Evolutionary conservation across 345 rosid genomes (phyloP).

Genomic region (Lepidium africanum): DNA sequence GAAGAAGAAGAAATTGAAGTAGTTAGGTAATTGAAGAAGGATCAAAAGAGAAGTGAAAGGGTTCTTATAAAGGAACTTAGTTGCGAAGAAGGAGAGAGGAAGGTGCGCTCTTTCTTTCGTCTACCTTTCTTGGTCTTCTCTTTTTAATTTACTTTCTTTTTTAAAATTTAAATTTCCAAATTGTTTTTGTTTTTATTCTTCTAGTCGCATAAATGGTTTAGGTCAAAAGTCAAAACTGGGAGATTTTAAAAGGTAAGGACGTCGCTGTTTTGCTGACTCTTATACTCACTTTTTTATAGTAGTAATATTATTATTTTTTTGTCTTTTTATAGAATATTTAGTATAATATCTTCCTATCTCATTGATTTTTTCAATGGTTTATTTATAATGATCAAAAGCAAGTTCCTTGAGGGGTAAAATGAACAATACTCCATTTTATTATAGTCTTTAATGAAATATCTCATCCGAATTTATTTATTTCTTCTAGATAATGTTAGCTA

Average conservation of each 20-base stretch:
- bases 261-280: slow-evolving; percentile 28
- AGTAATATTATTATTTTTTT: not conserved
- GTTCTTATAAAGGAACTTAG: slow-evolving; percentile 25
- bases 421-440: not conserved
- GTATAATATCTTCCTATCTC: not conserved
- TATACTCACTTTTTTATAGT: not conserved
- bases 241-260: slow-evolving; percentile 25
- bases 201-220: slow-evolving; percentile 13
- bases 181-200: not conserved
- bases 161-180: not conserved
- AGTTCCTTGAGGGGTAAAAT: not conserved
- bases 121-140: slow-evolving; percentile 17
- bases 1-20: not conserved
- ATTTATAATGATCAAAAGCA: slow-evolving; percentile 4
- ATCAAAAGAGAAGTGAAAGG: slow-evolving; percentile 7
- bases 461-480: not conserved
- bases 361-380: slow-evolving; percentile 9
- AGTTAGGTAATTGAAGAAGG: slow-evolving; percentile 5
- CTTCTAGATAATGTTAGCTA: not conserved
- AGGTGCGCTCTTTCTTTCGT: slow-evolving; percentile 54
- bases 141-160: not conserved
- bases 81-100: slow-evolving; percentile 55
- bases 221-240: slow-evolving; percentile 29
- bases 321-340: not conserved
- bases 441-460: not conserved